Evolutionary conservation across 1,139 yeast genomes (phyloP), one percentile per base, ranked within the genome.

Genomic region (Chernovozyma sophiae-reginae): DNA sequence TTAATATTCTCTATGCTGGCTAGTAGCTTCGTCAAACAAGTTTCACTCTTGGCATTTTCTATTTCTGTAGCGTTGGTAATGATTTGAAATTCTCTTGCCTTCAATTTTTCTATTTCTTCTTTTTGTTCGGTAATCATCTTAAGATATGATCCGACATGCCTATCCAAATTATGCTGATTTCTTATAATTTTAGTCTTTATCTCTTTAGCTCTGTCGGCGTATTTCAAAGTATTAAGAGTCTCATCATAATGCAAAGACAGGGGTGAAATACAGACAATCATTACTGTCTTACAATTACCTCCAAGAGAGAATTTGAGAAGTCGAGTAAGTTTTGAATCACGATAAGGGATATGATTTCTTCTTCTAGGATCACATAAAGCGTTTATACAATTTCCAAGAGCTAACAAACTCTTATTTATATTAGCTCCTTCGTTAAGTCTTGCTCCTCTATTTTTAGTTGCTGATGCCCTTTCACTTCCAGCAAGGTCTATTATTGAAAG

Each of bases 251-350:
- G 96, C 29, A 72, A 73, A 25, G 86, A 76, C 44, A 89, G 83
- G 0, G 97, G 97, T 3, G 95, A 83, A 3, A 90, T 77, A 60
- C 97, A 90, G 1, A 89, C 97, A 48, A 90, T 86, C 97, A 90
- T 90, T 4, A 87, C 92, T 0, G 97, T 90, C 56, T 86, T 84
- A 60, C 97, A 89, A 54, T 87, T 86, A 0, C 97, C 97, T 4
- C 96, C 96, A n/a, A 90, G 66, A 0, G 96, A 87, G 54, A 86
- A 87, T 53, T 89, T 87, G 39, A 90, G 71, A 36, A 90, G 64
- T 46, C 97, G 64, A 0, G 97, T 90, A 36, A 90, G 68, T 51
- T 89, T 89, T 4, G 96, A 86, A 56, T 90, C 95, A 47, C 97
- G 63, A 57, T 86, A 90, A 0, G 97, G 97, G 11, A 92, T 77